A percentile compares a stretch with the other conserved stretches of the same genome.
Evolutionary conservation across 768 basidiomycete genomes (phyloP).

Genomic region (Artomyces pyxidatus): DNA sequence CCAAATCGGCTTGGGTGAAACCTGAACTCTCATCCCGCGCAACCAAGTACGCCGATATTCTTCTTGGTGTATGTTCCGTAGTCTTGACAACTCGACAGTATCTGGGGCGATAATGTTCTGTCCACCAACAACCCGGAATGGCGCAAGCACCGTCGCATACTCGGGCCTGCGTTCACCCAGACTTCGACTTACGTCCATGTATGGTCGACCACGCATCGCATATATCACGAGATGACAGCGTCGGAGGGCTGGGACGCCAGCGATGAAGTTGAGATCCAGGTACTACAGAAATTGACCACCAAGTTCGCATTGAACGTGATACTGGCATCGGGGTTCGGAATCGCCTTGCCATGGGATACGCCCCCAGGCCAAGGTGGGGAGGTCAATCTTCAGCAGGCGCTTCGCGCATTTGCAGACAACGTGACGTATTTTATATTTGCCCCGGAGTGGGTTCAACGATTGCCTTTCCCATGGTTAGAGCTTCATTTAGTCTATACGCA

Average conservation of each 20-base stretch:
- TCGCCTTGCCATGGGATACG: neutral
- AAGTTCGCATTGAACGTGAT: neutral
- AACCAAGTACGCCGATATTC: neutral
- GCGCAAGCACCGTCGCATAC: neutral
- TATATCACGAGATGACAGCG: neutral
- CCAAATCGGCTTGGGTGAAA: neutral
- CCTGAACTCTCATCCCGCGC: neutral
- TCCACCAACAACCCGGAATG: neutral
- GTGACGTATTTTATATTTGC: neutral
- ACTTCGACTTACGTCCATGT: neutral
- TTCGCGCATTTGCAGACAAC: neutral
- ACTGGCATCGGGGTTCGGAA: neutral
- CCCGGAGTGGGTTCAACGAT: neutral
- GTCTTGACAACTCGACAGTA: neutral
- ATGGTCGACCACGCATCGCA: neutral
- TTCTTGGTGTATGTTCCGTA: neutral
- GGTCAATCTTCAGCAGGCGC: slow-evolving; percentile 2
- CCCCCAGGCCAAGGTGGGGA: neutral
- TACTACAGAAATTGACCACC: neutral
- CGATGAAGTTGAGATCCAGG: neutral
- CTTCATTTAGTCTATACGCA: no score
- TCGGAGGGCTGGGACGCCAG: neutral
- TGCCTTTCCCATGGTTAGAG: slow-evolving; percentile 2
- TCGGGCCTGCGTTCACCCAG: neutral
- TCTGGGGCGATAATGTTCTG: neutral